Percentiles rank a stretch among this genome's conserved stretches.
Evolutionary conservation across 164 flowering plant genomes (phyloP).

Genomic region (Kalanchoe fedtschenkoi): DNA sequence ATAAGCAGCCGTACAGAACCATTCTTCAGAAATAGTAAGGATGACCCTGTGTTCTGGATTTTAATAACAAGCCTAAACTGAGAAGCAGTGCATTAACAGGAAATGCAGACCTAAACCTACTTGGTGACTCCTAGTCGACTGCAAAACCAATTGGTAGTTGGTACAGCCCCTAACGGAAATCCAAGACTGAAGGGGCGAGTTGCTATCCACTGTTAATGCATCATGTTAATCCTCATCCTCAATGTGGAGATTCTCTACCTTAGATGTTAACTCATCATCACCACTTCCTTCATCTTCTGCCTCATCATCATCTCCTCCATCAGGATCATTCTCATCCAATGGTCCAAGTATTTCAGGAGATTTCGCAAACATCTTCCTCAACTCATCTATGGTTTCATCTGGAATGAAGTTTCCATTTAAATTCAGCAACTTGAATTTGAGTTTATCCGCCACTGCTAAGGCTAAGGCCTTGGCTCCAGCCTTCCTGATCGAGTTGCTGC

Average conservation of each 20-base stretch:
- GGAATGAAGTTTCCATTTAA: conserved; percentile 70
- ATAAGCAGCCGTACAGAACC: neutral
- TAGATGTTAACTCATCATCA: conserved; percentile 41
- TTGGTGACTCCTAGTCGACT: neutral
- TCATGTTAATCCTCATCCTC: conserved; percentile 17
- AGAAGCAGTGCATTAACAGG: neutral
- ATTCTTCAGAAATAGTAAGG: neutral
- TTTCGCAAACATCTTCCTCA: conserved; percentile 49
- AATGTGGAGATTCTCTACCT: conserved; percentile 46
- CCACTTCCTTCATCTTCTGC: conserved; percentile 31
- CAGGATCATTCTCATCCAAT: conserved; percentile 83
- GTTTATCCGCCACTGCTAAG: conserved; percentile 36
- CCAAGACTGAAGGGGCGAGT: neutral
- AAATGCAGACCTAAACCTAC: neutral
- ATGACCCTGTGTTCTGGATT: conserved; percentile 1
- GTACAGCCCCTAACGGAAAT: neutral
- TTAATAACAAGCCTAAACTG: neutral
- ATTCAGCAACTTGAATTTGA: conserved; percentile 49
- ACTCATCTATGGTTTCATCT: conserved; percentile 80
- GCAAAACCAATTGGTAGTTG: neutral
- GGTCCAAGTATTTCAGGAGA: conserved; percentile 56
- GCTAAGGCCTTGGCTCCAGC: conserved; percentile 68
- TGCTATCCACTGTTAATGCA: neutral
- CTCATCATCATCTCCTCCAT: conserved; percentile 49
- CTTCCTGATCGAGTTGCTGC: conserved; percentile 42